Conservation (phyloP, 305 asterid genomes). For the Galium porrigens region DNA sequence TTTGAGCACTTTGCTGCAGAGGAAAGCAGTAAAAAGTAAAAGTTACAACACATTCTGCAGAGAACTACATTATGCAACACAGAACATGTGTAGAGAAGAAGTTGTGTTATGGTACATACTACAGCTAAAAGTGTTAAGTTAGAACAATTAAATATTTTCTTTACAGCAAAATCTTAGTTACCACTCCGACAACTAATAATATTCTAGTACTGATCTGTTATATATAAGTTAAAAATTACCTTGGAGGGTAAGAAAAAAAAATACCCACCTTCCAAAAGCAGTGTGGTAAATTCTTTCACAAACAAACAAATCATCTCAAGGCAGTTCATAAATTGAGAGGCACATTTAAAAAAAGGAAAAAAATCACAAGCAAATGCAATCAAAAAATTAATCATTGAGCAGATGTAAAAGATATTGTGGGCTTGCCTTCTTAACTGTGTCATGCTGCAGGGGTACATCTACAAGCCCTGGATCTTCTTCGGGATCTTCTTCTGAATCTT, state of each 20-base stretch:
- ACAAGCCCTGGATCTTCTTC: constrained; percentile 59
- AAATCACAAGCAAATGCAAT: background rate
- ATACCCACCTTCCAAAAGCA: background rate
- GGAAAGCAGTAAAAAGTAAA: background rate
- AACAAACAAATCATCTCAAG: background rate
- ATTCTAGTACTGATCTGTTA: background rate
- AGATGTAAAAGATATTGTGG: constrained; percentile 9
- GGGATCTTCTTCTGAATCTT: constrained; percentile 37
- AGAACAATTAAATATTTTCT: background rate
- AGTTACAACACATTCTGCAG: too few relatives aligned
- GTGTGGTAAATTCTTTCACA: background rate
- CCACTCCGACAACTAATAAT: background rate
- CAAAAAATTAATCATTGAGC: constrained; percentile 8
- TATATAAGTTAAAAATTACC: background rate
- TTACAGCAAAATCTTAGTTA: background rate
- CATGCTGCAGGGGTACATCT: constrained; percentile 31
- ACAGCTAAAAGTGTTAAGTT: background rate
- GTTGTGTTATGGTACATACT: background rate
- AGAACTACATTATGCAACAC: background rate
- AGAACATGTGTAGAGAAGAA: background rate
- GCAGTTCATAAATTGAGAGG: background rate
- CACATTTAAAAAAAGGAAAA: background rate
- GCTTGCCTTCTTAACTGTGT: constrained; percentile 41
- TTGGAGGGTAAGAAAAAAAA: background rate
- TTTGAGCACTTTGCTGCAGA: constrained; percentile 31